Conservation (phyloP, 1,284 basidiomycete species). For the Boletus sp. region DNA sequence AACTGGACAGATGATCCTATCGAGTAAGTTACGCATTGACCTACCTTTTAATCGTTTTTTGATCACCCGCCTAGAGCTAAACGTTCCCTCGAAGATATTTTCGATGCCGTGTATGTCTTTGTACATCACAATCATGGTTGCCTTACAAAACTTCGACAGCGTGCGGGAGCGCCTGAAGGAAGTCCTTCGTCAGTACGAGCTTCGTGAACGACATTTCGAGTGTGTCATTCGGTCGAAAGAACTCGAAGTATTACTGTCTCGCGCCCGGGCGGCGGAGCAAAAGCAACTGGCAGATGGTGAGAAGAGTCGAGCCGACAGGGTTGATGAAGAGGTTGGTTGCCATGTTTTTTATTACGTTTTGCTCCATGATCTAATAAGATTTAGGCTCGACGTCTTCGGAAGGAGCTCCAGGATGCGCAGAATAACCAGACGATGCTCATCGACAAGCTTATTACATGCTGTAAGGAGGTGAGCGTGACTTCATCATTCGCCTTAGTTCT, state of each 20-base stretch:
- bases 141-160: constrained; percentile 36
- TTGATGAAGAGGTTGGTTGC: constrained; percentile 62
- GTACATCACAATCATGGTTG: neutral
- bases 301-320: constrained; percentile 59
- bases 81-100: constrained; percentile 71
- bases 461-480: constrained; percentile 64
- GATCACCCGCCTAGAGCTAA: constrained; percentile 48
- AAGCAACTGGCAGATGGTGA: constrained; percentile 74
- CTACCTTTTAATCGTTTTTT: neutral
- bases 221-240: constrained; percentile 85
- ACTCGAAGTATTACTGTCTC: constrained; percentile 75
- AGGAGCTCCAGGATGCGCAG: constrained; percentile 70
- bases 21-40: constrained; percentile 50
- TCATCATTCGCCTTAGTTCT: neutral
- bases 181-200: constrained; percentile 76
- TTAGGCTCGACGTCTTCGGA: constrained; percentile 61
- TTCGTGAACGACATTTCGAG: constrained; percentile 83
- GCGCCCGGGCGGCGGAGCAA: constrained; percentile 78
- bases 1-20: constrained; percentile 68
- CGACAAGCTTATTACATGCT: constrained; percentile 74
- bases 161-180: constrained; percentile 79
- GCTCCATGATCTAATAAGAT: constrained; percentile 9
- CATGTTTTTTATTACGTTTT: constrained; percentile 18
- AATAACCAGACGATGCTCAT: constrained; percentile 71
- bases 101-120: constrained; percentile 67